Conservation (phyloP, 2,329 filamentous ascomycete species). For the Phaeosphaeria sp. region DNA sequence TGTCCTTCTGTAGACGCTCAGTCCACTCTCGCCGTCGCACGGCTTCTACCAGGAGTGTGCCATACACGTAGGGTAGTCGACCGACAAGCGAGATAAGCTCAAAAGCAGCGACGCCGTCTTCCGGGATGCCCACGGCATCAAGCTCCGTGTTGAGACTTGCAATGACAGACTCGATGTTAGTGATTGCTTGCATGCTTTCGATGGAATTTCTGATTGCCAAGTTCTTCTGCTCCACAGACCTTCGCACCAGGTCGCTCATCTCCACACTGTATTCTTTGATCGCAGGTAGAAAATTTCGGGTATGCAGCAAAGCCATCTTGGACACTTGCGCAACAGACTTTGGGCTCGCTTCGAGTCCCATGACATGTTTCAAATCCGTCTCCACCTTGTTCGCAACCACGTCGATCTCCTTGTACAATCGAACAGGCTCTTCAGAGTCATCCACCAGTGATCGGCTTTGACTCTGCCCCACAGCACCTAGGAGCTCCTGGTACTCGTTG, state of each 20-base stretch:
- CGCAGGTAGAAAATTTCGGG: constrained; percentile 67
- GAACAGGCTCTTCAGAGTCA: constrained; percentile 68
- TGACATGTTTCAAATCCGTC: constrained; percentile 81
- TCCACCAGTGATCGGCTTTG: constrained; percentile 61
- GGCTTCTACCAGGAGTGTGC: constrained; percentile 85
- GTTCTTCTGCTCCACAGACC: constrained; percentile 69
- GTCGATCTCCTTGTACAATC: constrained; percentile 83
- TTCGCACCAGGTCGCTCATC: constrained; percentile 61
- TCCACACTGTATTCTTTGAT: constrained; percentile 65
- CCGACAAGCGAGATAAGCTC: constrained; percentile 81
- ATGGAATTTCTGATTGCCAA: constrained; percentile 69
- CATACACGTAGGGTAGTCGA: constrained; percentile 87
- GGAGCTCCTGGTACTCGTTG: constrained; percentile 53
- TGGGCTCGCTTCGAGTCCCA: constrained; percentile 71
- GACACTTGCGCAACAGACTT: constrained; percentile 68
- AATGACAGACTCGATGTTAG: constrained; percentile 78
- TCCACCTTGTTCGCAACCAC: constrained; percentile 85
- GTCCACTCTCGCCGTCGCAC: constrained; percentile 87
- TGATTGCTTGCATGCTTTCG: constrained; percentile 81
- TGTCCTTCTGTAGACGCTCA: constrained; percentile 88
- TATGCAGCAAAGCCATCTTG: constrained; percentile 69
- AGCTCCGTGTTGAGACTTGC: constrained; percentile 76
- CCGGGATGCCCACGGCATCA: constrained; percentile 71
- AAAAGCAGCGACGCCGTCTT: constrained; percentile 80
- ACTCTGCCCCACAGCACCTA: constrained; percentile 53